phyloP scores from a whole-genome alignment of 805 yeast genomes.

The Barnettozyma vustinii region DNA sequence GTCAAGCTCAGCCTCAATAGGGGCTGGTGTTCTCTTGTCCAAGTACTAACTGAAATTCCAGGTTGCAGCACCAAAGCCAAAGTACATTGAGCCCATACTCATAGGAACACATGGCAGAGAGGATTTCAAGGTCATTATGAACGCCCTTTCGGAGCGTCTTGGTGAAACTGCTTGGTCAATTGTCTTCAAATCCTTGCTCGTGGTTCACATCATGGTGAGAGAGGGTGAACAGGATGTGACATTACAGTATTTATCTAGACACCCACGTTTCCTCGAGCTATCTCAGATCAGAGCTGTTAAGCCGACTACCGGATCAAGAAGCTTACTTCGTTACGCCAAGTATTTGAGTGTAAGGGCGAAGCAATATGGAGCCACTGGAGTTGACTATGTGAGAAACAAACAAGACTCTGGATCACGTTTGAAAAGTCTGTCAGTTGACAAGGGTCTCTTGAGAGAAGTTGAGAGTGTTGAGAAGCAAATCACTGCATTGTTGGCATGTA shows the following conservation, averaged over 20 bases:
- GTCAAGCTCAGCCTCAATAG: neutral
- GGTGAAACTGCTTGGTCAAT: constrained; percentile 88
- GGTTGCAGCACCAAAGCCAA: constrained; percentile 97
- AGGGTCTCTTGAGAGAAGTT: constrained; percentile 77
- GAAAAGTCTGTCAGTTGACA: constrained; percentile 59
- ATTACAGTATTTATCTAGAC: constrained; percentile 49
- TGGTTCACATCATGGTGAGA: constrained; percentile 83
- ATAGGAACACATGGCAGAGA: constrained; percentile 34
- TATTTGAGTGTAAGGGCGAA: constrained; percentile 65
- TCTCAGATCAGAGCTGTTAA: constrained; percentile 31
- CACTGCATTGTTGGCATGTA: constrained; percentile 65
- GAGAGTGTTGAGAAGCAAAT: constrained; percentile 84
- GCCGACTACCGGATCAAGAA: constrained; percentile 42
- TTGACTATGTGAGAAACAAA: constrained; percentile 78
- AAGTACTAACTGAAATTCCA: constrained; percentile 20
- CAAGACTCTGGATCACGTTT: constrained; percentile 40
- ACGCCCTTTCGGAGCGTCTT: constrained; percentile 53
- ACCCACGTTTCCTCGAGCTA: constrained; percentile 46
- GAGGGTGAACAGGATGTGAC: constrained; percentile 85
- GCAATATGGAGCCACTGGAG: constrained; percentile 57
- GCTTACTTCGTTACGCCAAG: constrained; percentile 60
- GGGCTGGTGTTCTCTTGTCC: neutral
- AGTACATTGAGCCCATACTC: constrained; percentile 90
- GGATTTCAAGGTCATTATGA: constrained; percentile 65
- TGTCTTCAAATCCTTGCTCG: constrained; percentile 79